Evolutionary conservation across 2,329 filamentous ascomycete species (phyloP), one percentile per base, ranked within the genome.

Genomic region (Xylaria sp.): DNA sequence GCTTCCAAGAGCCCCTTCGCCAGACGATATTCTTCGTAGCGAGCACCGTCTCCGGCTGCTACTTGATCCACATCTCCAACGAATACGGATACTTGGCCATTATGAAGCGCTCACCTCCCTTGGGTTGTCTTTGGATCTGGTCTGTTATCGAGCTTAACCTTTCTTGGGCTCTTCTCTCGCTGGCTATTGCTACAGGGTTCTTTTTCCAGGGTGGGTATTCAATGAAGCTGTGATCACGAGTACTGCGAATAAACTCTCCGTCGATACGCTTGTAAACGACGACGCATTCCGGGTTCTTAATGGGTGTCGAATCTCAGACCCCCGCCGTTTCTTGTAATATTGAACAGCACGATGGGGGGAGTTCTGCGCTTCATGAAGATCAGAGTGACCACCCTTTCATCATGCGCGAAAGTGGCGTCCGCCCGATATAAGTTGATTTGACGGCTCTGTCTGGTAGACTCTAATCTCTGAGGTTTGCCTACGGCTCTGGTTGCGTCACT

Each of bases 81-180:
- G 84, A 82, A 31, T 86, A 88, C 67, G 87, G 89, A 4, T 98
- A 97, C 72, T 87, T 96, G 69, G 90, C 91, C 6, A 88, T 96
- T 19, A 94, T 98, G 92, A 96, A 97, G 80, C 88, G 87, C 66
- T 91, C 93, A 0, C 95, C 95, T n/a, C 89, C 93, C 4, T 76
- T 97, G 14, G 95, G 92, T 0, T 94, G 92, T 42, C 76, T 98
- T 17, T 98, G 94, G 94, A 85, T 98, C 4, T 98, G 94, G 93
- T 88, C 90, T 33, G 89, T 98, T 21, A 84, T 98, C 17, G 95
- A 99, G 79, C 84, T 97, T 78, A 84, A 92, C 58, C 79, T 96
- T 42, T 72, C 82, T 0, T 88, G 85, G 71, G 91, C 91, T 0
- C 78, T 89, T 1, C 68, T 77, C 12, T 89, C 86, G 67, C 73